phyloP scores from a whole-genome alignment of 768 basidiomycete genomes.

The Fibroporia radiculosa region DNA sequence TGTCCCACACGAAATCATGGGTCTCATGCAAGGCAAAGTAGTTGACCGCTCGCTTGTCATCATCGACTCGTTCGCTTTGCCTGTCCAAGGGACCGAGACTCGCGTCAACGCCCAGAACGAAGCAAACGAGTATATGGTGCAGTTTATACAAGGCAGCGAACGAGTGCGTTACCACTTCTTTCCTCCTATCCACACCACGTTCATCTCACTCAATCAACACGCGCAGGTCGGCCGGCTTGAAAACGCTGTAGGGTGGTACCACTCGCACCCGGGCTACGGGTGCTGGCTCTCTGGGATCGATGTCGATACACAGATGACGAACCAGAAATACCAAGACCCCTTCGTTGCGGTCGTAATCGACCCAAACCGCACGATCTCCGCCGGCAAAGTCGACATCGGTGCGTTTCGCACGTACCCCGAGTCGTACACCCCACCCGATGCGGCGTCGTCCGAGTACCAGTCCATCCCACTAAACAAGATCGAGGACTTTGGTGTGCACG shows the following conservation, averaged over 20 bases:
- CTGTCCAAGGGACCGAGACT: constrained; percentile 97
- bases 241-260: constrained; percentile 94
- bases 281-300: constrained; percentile 99
- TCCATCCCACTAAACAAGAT: constrained; percentile 96
- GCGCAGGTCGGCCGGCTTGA: constrained; percentile 74
- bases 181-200: background rate
- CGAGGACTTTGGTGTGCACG: constrained; percentile 98
- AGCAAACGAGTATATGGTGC: constrained; percentile 98
- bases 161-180: constrained; percentile 41
- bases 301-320: constrained; percentile 92
- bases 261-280: constrained; percentile 97
- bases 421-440: constrained; percentile 78
- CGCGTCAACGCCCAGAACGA: constrained; percentile 94
- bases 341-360: constrained; percentile 99
- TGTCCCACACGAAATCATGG: constrained; percentile 98
- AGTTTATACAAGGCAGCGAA: constrained; percentile 76
- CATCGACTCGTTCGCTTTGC: constrained; percentile 95
- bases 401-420: constrained; percentile 98
- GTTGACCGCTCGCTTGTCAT: constrained; percentile 71
- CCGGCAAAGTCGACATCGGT: constrained; percentile 97
- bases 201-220: background rate
- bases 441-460: constrained; percentile 78
- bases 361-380: constrained; percentile 96
- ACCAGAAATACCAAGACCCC: constrained; percentile 93
- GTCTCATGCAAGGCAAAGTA: constrained; percentile 97